These are phyloP conservation scores for Thamnidium elegans DNA, from an alignment of 192 early-diverging fungal species.

Conservation along the genomic window DNA sequence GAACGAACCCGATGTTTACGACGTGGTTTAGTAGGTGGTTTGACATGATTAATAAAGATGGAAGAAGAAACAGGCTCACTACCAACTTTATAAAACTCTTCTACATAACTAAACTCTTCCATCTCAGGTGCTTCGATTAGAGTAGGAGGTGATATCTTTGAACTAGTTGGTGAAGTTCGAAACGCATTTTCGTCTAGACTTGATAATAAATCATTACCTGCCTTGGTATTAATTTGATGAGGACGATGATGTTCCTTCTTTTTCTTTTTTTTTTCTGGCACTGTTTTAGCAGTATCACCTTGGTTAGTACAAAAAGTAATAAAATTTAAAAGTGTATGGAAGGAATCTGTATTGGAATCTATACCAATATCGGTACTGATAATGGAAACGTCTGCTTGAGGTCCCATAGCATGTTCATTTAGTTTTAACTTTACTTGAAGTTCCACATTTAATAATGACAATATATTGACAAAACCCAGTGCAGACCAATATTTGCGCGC, in stretches of 20 bases:
- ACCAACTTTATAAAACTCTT: constrained; percentile 43
- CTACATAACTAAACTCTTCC: constrained; percentile 42
- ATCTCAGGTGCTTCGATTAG: constrained; percentile 12
- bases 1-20: constrained; percentile 11
- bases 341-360: constrained; percentile 64
- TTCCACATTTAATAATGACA: constrained; percentile 15
- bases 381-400: constrained; percentile 2
- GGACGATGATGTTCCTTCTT: neutral
- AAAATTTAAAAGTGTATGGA: constrained; percentile 53
- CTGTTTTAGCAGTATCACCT: constrained; percentile 2
- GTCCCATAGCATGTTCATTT: constrained; percentile 6
- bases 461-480: constrained; percentile 10
- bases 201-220: constrained; percentile 32
- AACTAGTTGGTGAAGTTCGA: neutral
- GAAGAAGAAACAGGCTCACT: neutral
- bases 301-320: constrained; percentile 41
- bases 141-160: neutral
- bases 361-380: constrained; percentile 45
- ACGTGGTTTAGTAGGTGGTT: constrained; percentile 23
- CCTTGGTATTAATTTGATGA: constrained; percentile 1
- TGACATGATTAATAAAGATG: neutral
- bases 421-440: constrained; percentile 20
- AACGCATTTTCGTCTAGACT: constrained; percentile 58
- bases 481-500: constrained; percentile 27
- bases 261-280: constrained; percentile 1